These are phyloP conservation scores for Malassezia restricta DNA, from an alignment of 1,284 basidiomycete species.

Conservation along the genomic window DNA sequence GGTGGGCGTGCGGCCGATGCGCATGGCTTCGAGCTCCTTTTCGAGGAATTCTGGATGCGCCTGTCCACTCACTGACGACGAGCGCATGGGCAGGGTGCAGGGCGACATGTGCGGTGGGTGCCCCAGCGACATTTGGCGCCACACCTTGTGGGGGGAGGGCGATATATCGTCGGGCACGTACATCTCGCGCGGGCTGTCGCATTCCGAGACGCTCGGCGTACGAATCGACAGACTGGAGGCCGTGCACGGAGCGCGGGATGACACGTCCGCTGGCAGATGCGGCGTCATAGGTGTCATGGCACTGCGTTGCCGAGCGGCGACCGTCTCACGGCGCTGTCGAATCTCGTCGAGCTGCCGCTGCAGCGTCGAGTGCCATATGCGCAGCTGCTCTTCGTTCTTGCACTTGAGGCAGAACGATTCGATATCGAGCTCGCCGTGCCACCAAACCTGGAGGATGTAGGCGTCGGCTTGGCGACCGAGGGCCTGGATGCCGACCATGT, in stretches of 20 bases:
- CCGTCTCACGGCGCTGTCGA: conserved; percentile 25
- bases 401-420: conserved; percentile 92
- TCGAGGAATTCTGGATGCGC: conserved; percentile 1
- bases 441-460: conserved; percentile 64
- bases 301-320: conserved; percentile 3
- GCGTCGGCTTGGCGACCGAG: conserved; percentile 48
- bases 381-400: conserved; percentile 79
- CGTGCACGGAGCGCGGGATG: background rate
- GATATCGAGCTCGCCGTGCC: conserved; percentile 76
- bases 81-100: background rate
- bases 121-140: conserved; percentile 1
- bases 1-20: background rate
- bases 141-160: background rate
- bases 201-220: background rate
- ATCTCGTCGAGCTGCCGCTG: conserved; percentile 65
- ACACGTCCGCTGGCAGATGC: background rate
- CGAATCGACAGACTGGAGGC: background rate
- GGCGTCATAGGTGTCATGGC: background rate
- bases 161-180: background rate
- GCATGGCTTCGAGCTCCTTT: conserved; percentile 6
- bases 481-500: conserved; percentile 63
- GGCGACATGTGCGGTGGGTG: background rate
- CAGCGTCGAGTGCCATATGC: conserved; percentile 79
- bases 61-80: background rate
- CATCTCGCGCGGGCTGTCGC: background rate